Evolutionary conservation across 768 basidiomycete genomes (phyloP).

Genomic region (Tulasnella sp.): DNA sequence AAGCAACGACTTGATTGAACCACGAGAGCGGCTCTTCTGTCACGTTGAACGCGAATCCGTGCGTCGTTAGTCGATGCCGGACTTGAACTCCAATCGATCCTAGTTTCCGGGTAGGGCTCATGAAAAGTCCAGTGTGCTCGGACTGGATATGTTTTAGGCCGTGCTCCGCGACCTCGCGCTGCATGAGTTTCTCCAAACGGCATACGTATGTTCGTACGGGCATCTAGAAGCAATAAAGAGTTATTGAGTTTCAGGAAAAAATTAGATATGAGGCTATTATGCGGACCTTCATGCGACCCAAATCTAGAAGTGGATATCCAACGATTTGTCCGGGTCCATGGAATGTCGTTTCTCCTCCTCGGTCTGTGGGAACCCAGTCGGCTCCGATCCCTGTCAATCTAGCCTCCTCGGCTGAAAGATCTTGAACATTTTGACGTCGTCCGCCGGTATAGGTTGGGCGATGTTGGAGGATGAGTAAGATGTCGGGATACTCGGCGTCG

Average conservation of each 20-base stretch:
- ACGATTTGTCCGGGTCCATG: constrained; percentile 97
- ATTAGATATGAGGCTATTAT: constrained; percentile 20
- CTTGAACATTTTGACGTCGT: constrained; percentile 57
- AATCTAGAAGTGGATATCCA: constrained; percentile 87
- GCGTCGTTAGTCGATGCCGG: constrained; percentile 84
- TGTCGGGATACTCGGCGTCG: constrained; percentile 33
- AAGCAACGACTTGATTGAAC: constrained; percentile 85
- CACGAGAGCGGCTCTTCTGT: constrained; percentile 68
- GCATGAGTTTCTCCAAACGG: constrained; percentile 60
- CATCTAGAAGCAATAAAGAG: constrained; percentile 12
- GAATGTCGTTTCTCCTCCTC: constrained; percentile 92
- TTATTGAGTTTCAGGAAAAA: background rate
- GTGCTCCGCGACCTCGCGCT: constrained; percentile 46
- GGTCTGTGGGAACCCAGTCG: constrained; percentile 66
- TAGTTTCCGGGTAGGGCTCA: constrained; percentile 69
- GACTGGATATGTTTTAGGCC: constrained; percentile 46
- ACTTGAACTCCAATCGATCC: constrained; percentile 96
- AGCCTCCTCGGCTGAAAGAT: constrained; percentile 44
- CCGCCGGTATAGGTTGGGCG: constrained; percentile 91
- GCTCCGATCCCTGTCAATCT: constrained; percentile 72
- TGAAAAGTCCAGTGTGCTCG: constrained; percentile 85
- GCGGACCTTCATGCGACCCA: constrained; percentile 64
- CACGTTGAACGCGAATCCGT: constrained; percentile 91
- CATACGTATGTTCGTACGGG: constrained; percentile 75
- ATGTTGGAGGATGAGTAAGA: constrained; percentile 78